Evolutionary conservation across 73 alveolate genomes (phyloP), one percentile per base, ranked within the genome.

Genomic region (Paramecium sexaurelia): DNA sequence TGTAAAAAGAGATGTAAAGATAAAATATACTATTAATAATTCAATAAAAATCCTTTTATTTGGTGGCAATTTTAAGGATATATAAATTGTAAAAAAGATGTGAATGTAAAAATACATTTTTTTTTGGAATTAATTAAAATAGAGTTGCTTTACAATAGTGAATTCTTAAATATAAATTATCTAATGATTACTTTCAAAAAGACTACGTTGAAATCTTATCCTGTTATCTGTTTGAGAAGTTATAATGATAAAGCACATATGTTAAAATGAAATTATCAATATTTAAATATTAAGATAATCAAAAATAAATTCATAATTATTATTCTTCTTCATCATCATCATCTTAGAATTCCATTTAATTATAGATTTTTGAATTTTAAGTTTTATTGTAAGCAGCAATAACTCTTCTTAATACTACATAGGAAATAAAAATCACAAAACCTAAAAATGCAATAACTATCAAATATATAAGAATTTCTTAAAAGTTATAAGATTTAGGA

Each of bases 271-370:
- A 57, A 26, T 57, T 24, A 6, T 9, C 22, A 13, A 47, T 47
- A 47, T 47, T n/a, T n/a, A n/a, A 9, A 3, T 15, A 15, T 17
- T 51, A 51, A 51, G 67, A 51, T 17, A 27, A 61, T 57, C 20
- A 61, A 22, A 26, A 2, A 56, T 26, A 61, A 61, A 61, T 45
- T 61, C 83, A 61, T 61, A 61, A 61, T 71, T 71, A 35, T 15
- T 35, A 22, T 13, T 71, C 56, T 7, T 71, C 86, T 15, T 71
- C 86, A 35, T 71, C 85, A 22, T 68, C 86, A n/a, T 71, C 86
- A 11, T 71, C 86, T 17, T 71, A 71, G 35, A 71, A 71, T n/a
- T 71, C 86, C 86, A 71, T 71, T 35, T 69, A 69, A 69, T 69
- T 69, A 69, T 69, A 69, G 40, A 35, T 19, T 32, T 17, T 27